Evolutionary conservation across 805 yeast species (phyloP).

Genomic region (Helenozyma baotianmanensis): DNA sequence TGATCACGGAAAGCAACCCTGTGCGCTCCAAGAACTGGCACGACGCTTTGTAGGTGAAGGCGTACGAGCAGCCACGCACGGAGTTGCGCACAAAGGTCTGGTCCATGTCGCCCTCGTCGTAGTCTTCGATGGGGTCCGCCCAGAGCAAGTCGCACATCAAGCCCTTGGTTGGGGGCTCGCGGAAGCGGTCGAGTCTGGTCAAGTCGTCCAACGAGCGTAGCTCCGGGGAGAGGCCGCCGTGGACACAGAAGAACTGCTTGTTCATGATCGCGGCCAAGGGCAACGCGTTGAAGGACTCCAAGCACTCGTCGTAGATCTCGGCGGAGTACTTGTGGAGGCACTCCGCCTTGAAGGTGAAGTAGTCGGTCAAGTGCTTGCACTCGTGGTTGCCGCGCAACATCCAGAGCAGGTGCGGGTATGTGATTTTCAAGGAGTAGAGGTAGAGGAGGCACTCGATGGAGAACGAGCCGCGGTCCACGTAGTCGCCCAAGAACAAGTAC

Average conservation of each 20-base stretch:
- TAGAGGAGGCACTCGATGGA: conserved; percentile 78
- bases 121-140: conserved; percentile 94
- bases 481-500: conserved; percentile 86
- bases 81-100: conserved; percentile 58
- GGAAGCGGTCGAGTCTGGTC: conserved; percentile 66
- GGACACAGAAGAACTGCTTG: conserved; percentile 91
- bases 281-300: conserved; percentile 75
- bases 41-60: conserved; percentile 78
- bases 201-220: conserved; percentile 67
- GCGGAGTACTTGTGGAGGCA: conserved; percentile 77
- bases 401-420: conserved; percentile 69
- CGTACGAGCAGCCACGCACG: conserved; percentile 89
- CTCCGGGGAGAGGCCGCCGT: conserved; percentile 93
- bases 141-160: conserved; percentile 91
- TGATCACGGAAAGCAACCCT: conserved; percentile 73
- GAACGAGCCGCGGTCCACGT: conserved; percentile 91
- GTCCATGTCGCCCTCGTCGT: conserved; percentile 52
- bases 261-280: conserved; percentile 94
- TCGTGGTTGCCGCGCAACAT: conserved; percentile 93
- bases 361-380: conserved; percentile 86
- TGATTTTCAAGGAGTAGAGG: conserved; percentile 73
- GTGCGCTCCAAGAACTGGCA: conserved; percentile 76
- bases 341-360: conserved; percentile 88
- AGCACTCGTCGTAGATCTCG: conserved; percentile 64
- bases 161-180: conserved; percentile 92